Evolutionary conservation across 2,329 filamentous ascomycete genomes (phyloP), one percentile per base, ranked within the genome.

Genomic region (Botrytis squamosa): DNA sequence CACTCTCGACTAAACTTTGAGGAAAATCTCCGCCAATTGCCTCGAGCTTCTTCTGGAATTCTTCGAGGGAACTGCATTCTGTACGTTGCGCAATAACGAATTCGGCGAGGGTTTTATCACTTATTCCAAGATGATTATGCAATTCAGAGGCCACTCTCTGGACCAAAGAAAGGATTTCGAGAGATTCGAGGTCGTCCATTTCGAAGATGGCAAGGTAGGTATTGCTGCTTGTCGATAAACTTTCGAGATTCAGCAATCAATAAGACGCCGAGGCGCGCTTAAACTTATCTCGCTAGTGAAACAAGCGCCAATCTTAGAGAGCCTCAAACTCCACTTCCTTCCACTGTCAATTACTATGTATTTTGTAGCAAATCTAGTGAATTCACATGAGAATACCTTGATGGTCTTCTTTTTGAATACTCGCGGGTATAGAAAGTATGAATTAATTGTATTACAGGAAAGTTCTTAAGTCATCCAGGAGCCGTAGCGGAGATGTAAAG

Each of bases 131-230:
- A 84, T 99, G 93, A 81, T 99, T 99, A 80, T 97, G 92, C 71
- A 99, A 87, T 83, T 99, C 96, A 29, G 93, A 95, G 22, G 94
- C 94, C 79, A 99, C 94, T 83, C 95, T 97, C 69, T 94, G 96
- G 73, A 98, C 94, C 80, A 99, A 91, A 79, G 95, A 97, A 71
- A 99, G 88, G 75, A 97, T 87, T 87, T 99, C 96, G 81, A 99
- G 90, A 79, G 93, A 93, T 82, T 93, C 89, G 78, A 99, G 88
- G 81, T 98, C 95, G 66, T 82, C 80, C 81, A 82, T 82, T 62
- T 75, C 55, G 63, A 70, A 63, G 72, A 49, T 42, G 62, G 60
- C 29, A 55, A 59, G 10, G 40, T 57, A 46, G n/a, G 40, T 67
- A 36, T 52, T 57, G 66, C 66, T 71, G 36, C 60, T 67, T 66